phyloP scores from a whole-genome alignment of 2,329 filamentous ascomycete species.

The Penicillium sp. region DNA sequence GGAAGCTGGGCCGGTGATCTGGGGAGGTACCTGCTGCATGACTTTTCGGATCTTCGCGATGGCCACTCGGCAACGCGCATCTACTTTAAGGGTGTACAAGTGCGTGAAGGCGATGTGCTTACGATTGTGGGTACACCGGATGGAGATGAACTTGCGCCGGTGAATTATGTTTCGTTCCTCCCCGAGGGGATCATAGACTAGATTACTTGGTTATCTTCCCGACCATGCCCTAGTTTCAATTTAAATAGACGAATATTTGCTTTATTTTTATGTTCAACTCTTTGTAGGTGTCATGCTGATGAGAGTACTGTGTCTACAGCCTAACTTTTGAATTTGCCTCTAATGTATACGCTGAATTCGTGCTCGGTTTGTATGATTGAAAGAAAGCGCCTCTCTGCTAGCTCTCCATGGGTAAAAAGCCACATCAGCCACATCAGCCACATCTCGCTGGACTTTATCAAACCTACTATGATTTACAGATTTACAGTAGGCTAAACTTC shows the following conservation, averaged over 20 bases:
- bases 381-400: no score
- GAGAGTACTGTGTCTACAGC: no score
- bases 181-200: conserved; percentile 3
- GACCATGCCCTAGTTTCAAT: background rate
- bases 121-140: background rate
- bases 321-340: no score
- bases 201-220: background rate
- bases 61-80: background rate
- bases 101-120: background rate
- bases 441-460: no score
- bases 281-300: no score
- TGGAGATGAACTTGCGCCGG: background rate
- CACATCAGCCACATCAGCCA: no score
- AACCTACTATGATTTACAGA: no score
- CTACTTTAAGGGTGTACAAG: background rate
- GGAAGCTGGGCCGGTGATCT: background rate
- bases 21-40: background rate
- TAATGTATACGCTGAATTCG: no score
- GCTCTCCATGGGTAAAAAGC: no score
- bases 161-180: conserved; percentile 3
- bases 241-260: background rate
- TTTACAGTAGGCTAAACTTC: no score
- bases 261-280: no score
- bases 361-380: no score
- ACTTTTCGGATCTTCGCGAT: conserved; percentile 1